A percentile compares a stretch with the other conserved stretches of the same genome.
Evolutionary conservation across 2,329 filamentous ascomycete genomes (phyloP).

Genomic region (Calonectria honghensis): DNA sequence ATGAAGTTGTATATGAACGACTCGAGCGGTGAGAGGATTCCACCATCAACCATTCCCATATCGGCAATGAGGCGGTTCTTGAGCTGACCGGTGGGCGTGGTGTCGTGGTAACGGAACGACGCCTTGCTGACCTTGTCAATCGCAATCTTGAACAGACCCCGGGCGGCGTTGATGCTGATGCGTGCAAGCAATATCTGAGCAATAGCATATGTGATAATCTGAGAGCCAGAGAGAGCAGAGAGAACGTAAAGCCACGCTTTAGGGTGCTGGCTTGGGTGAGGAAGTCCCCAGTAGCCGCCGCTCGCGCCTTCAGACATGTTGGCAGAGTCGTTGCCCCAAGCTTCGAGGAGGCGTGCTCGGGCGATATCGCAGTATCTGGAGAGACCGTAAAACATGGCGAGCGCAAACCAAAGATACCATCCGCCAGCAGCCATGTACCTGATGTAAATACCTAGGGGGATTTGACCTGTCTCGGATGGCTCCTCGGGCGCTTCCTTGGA

Average conservation of each 20-base stretch:
- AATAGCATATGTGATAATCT: constrained; percentile 76
- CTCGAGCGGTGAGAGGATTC: constrained; percentile 85
- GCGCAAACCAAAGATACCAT: constrained; percentile 81
- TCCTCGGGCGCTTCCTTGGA: constrained; percentile 59
- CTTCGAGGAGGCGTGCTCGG: constrained; percentile 88
- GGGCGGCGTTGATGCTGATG: constrained; percentile 88
- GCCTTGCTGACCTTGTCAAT: constrained; percentile 85
- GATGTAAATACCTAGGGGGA: constrained; percentile 86
- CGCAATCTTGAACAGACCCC: constrained; percentile 82
- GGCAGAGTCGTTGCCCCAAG: constrained; percentile 82
- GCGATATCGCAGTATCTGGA: constrained; percentile 80
- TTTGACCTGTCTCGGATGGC: constrained; percentile 75
- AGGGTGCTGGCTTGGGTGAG: constrained; percentile 80
- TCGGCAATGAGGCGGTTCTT: constrained; percentile 96
- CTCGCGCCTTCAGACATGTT: constrained; percentile 44
- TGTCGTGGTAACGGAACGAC: constrained; percentile 93
- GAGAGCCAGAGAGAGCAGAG: constrained; percentile 76
- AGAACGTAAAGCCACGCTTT: constrained; percentile 85
- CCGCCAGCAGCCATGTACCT: constrained; percentile 89
- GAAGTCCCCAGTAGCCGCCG: constrained; percentile 63
- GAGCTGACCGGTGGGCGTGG: constrained; percentile 89
- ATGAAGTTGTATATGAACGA: constrained; percentile 82
- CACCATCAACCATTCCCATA: constrained; percentile 91
- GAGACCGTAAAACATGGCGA: constrained; percentile 77
- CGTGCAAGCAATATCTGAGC: constrained; percentile 81